Evolutionary conservation across 73 alveolate species (phyloP), one percentile per base, ranked within the genome.

Genomic region (Paramecium octaurelia): DNA sequence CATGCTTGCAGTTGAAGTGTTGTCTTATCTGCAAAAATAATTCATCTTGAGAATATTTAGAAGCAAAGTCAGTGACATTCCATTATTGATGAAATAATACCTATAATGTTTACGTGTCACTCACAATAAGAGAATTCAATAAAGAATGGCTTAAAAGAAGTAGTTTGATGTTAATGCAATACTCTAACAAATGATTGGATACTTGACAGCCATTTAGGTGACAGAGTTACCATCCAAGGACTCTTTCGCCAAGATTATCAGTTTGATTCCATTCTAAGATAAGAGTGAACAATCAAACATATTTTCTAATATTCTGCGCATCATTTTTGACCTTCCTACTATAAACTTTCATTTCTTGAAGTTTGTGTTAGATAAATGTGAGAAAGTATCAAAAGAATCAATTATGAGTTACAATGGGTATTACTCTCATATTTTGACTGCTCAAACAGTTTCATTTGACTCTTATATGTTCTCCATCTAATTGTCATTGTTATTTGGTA

Each of bases 361-460:
- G 20, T 80, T 11, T 46, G 34, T 80, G 1, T 21, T 21, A 21
- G 64, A 29, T 12, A 80, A 80, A 23, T 80, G 91, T 48, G 43
- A 80, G 46, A 48, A 80, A 80, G 21, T 80, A 44, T 80, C 91
- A 20, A 21, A 80, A 80, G 91, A 80, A 11, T 40, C 91, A 43
- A 14, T 24, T 4, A 11, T 80, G 46, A 48, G 70, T 48, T 80
- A 24, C 9, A 80, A 23, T 24, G 91, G 77, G 9, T 80, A 80
- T 80, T 80, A 24, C 11, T 21, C 91, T 80, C 91, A 80, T 80
- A 35, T 80, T 23, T 24, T 80, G 35, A 40, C 91, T 31, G 76
- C 91, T 0, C 7, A 23, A 48, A 80, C 91, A 24, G 14, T 80
- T 6, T 80, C 91, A 21, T 80, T 80, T 24, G 91, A 80, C 48